Base-by-base conservation (phyloP, 148 eudicot genomes). In the Spergularia bocconei region DNA sequence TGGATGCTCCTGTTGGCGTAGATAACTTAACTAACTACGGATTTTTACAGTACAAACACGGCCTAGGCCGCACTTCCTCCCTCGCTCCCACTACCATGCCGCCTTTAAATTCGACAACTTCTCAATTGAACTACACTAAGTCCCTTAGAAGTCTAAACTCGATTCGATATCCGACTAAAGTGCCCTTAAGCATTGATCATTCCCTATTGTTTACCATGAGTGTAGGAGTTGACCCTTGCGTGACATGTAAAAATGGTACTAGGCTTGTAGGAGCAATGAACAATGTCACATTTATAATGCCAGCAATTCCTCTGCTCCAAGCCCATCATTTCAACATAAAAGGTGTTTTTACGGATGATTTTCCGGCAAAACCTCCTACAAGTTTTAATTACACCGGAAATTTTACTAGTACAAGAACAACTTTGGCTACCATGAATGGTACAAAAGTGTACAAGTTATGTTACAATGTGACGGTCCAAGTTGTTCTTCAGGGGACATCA, bases 211-310 rank as follows among this genome's bases (percentile, higher is more conserved):
- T 92, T 56, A 82, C 90, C 13, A 48, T 85, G 25, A 82, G 94
- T 29, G 87, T 90, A 2, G 94, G 97, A 2, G 81, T 87, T 13
- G 86, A 88, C 79, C 88, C 93, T 0, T 90, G 95, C 53, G 33
- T 87, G 2, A 84, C 88, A 9, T 92, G 97, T 63, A 59, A 60
- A 5, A 90, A 87, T 59, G 91, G 94, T 36, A 82, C 67, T 69
- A 72, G 70, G 12, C 80, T 82, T 19, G 97, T 90, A 13, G 97
- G 80, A 3, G 76, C 70, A 19, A 79, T 92, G 20, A 90, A 92
- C 67, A 92, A 92, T 75, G 80, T 90, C 64, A 90, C 81, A 2
- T 92, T 92, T 79, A 85, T 82, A 16, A 77, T 90, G 90, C 97
- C 97, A 15, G 81, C 72, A 5, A 87, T 81, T 16, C 81, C 95